Evolutionary conservation across 805 yeast genomes (phyloP).

Genomic region (Lipomyces yamanashiensis): DNA sequence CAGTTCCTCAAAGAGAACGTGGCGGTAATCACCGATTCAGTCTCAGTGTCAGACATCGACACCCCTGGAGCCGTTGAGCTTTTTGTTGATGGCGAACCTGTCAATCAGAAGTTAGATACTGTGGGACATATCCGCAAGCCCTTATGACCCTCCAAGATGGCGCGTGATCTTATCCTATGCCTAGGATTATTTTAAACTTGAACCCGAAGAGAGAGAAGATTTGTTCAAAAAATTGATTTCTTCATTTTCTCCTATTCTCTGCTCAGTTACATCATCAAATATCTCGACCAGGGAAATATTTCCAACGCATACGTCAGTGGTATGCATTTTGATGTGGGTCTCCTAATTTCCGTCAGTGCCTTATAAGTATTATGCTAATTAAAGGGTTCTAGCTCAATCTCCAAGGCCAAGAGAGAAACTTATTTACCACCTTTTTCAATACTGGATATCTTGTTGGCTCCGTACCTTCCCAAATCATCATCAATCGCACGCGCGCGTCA

Average conservation of each 20-base stretch:
- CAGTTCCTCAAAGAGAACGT: not conserved
- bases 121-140: conserved; percentile 1
- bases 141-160: conserved; percentile 16
- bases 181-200: conserved; percentile 12
- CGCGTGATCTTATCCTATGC: not conserved
- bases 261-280: conserved; percentile 70
- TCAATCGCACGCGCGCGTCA: conserved; percentile 62
- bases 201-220: conserved; percentile 53
- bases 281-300: conserved; percentile 63
- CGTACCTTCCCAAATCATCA: conserved; percentile 62
- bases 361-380: too few relatives aligned
- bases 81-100: not conserved
- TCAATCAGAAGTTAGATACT: not conserved
- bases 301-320: conserved; percentile 70
- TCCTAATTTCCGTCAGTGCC: not conserved
- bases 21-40: not conserved
- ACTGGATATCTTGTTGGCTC: conserved; percentile 66
- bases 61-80: not conserved
- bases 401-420: conserved; percentile 63
- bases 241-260: conserved; percentile 60
- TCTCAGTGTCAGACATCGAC: not conserved
- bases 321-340: conserved; percentile 52
- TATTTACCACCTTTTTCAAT: conserved; percentile 61
- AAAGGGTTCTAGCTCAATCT: conserved; percentile 51
- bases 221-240: conserved; percentile 60